Percentiles rank a stretch among this genome's conserved stretches.
Conservation (phyloP, 2,329 filamentous ascomycete genomes). For the Sclerotinia nivalis region DNA sequence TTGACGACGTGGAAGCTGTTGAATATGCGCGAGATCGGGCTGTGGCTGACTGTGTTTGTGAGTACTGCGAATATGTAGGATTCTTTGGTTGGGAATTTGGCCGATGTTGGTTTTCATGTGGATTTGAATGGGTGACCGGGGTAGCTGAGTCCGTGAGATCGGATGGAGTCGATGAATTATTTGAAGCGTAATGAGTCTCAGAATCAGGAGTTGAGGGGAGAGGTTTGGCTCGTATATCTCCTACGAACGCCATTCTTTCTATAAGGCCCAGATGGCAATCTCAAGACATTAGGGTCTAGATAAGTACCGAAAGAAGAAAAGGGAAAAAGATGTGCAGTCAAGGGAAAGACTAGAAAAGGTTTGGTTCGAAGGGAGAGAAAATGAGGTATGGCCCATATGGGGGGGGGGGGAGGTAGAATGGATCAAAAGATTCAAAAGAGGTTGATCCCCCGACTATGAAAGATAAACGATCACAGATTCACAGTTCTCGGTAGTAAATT, state of each 20-base stretch:
- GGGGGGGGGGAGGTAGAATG: slow-evolving; percentile 1
- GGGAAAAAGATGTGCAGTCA: slow-evolving; percentile 34
- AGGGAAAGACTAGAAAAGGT: slow-evolving; percentile 19
- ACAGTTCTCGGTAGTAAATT: not conserved
- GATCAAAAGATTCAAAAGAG: slow-evolving; percentile 12
- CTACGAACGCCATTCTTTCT: slow-evolving; percentile 35
- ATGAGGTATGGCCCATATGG: not conserved
- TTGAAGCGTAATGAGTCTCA: slow-evolving; percentile 40
- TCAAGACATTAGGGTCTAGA: slow-evolving; percentile 18
- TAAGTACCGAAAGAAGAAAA: slow-evolving; percentile 19
- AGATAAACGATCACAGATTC: not conserved
- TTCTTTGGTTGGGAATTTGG: slow-evolving; percentile 26
- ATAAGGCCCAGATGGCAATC: slow-evolving; percentile 23
- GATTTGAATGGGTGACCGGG: slow-evolving; percentile 26
- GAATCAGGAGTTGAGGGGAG: slow-evolving; percentile 32
- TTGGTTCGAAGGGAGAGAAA: slow-evolving; percentile 26
- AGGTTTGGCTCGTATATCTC: slow-evolving; percentile 26
- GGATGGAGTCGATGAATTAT: slow-evolving; percentile 29
- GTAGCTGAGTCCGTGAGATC: slow-evolving; percentile 30
- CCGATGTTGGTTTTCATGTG: slow-evolving; percentile 25
- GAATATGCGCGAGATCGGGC: slow-evolving; percentile 35
- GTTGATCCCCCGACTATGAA: slow-evolving; percentile 1
- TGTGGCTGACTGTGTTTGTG: slow-evolving; percentile 26
- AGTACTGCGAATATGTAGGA: slow-evolving; percentile 18
- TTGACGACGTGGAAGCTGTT: slow-evolving; percentile 33